Conservation (phyloP, 2,329 filamentous ascomycete genomes). For the Trichoderma endophyticum region DNA sequence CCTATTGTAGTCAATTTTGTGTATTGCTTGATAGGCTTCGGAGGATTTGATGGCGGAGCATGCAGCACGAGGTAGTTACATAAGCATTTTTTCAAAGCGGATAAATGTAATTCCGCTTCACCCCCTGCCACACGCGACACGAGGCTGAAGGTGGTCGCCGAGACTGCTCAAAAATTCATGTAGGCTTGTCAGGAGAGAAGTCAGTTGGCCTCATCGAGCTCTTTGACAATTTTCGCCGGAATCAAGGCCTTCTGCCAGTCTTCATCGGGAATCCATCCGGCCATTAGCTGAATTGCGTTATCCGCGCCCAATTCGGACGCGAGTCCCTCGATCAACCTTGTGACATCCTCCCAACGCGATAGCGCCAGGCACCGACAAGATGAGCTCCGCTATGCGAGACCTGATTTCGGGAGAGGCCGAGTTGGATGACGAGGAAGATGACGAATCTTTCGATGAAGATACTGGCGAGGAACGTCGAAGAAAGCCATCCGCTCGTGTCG, state of each 20-base stretch:
- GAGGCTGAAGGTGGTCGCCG: conserved; percentile 19
- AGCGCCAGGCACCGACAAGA: conserved; percentile 36
- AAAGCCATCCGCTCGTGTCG: conserved; percentile 44
- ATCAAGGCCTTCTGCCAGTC: background rate
- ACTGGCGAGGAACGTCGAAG: conserved; percentile 56
- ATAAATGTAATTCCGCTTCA: background rate
- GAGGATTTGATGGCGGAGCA: background rate
- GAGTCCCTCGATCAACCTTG: conserved; percentile 2
- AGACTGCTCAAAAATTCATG: conserved; percentile 18
- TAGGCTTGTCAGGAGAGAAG: conserved; percentile 14
- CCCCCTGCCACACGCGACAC: conserved; percentile 21
- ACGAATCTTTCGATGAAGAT: conserved; percentile 78
- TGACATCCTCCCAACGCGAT: conserved; percentile 14
- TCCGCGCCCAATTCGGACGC: conserved; percentile 13
- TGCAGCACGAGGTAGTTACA: background rate
- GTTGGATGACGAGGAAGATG: conserved; percentile 80
- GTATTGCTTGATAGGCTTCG: background rate
- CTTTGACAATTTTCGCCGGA: background rate
- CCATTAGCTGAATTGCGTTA: background rate
- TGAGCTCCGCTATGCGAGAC: conserved; percentile 66
- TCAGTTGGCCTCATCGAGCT: conserved; percentile 8
- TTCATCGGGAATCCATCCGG: background rate
- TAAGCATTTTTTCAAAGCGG: background rate
- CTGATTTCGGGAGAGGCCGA: conserved; percentile 83
- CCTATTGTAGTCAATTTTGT: background rate